phyloP scores from a whole-genome alignment of 2,329 filamentous ascomycete species.

The Conoideocrella luteorostrata region DNA sequence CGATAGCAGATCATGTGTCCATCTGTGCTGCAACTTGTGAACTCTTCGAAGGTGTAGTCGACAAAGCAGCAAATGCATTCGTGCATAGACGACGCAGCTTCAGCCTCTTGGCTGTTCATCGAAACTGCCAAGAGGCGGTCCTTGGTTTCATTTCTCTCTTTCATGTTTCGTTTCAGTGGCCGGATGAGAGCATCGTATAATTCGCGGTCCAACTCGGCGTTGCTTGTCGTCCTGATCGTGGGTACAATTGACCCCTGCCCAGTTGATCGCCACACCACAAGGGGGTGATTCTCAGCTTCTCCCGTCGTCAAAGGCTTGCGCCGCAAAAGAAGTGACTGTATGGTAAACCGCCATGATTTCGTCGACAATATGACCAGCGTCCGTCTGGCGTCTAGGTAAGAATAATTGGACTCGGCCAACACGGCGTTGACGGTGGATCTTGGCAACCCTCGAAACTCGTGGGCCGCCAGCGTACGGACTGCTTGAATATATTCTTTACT shows the following conservation, averaged over 20 bases:
- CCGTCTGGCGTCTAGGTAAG: slow-evolving; percentile 64
- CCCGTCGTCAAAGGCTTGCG: slow-evolving; percentile 49
- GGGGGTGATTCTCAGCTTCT: slow-evolving; percentile 53
- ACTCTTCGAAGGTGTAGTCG: slow-evolving; percentile 64
- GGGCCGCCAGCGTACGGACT: slow-evolving; percentile 59
- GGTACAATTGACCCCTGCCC: slow-evolving; percentile 52
- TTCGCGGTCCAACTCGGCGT: slow-evolving; percentile 56
- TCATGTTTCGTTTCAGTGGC: slow-evolving; percentile 42
- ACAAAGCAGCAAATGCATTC: slow-evolving; percentile 78
- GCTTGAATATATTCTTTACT: slow-evolving; percentile 61
- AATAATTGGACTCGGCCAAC: slow-evolving; percentile 73
- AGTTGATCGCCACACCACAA: slow-evolving; percentile 55
- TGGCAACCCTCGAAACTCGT: slow-evolving; percentile 70
- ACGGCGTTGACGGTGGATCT: slow-evolving; percentile 71
- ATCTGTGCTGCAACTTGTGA: slow-evolving; percentile 61
- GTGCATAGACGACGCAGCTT: slow-evolving; percentile 47
- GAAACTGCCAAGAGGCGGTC: slow-evolving; percentile 47
- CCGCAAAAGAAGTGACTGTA: slow-evolving; percentile 64
- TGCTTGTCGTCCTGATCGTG: slow-evolving; percentile 59
- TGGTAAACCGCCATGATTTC: slow-evolving; percentile 71
- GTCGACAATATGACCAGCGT: slow-evolving; percentile 63
- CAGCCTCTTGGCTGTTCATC: slow-evolving; percentile 54
- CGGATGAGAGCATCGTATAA: slow-evolving; percentile 51
- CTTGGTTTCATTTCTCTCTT: slow-evolving; percentile 37
- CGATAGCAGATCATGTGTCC: slow-evolving; percentile 73